Evolutionary conservation across 2,329 filamentous ascomycete species (phyloP), one percentile per base, ranked within the genome.

Genomic region (Calonectria hongkongensis): DNA sequence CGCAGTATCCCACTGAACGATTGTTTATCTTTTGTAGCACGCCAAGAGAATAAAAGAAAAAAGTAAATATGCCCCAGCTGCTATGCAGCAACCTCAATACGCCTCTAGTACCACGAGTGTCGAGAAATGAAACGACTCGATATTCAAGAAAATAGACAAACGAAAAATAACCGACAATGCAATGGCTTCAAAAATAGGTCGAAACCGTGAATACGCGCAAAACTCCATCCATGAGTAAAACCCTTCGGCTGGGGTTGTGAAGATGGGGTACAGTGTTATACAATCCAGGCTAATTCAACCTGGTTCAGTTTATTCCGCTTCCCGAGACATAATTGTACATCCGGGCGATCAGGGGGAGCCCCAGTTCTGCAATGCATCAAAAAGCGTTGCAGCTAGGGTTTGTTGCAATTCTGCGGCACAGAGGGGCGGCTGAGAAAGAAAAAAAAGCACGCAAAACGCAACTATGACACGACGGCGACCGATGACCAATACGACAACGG

Each of bases 51-150:
- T 43, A 33, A 45, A 28, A 39, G 36, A 25, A 50, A 68, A 15
- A 15, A 43, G 21, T 9, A 58, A 47, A 45, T 33, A 39, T 48
- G 16, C 45, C 58, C 71, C n/a, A 63, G 28, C 62, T 64, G 71
- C 71, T 25, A 47, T 54, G 54, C 48, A 73, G 67, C 36, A 54
- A 21, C 64, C 30, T 43, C 43, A 60, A 62, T 65, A 67, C 68
- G 68, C 71, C 68, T 71, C 71, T 73, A 73, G 21, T 68, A 66
- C 27, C 66, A 64, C 30, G 41, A 65, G 58, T 65, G 54, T 67
- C 28, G 43, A 45, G 39, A 67, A 67, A 67, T 21, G 45, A 47
- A 63, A 39, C 16, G n/a, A 41, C 50, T 56, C 50, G n/a, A 28
- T 27, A 7, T 33, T 18, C 39, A 41, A 70, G 33, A 36, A 64